phyloP scores from a whole-genome alignment of 1,284 basidiomycete genomes.

The Pseudozyma tsukubaensis region DNA sequence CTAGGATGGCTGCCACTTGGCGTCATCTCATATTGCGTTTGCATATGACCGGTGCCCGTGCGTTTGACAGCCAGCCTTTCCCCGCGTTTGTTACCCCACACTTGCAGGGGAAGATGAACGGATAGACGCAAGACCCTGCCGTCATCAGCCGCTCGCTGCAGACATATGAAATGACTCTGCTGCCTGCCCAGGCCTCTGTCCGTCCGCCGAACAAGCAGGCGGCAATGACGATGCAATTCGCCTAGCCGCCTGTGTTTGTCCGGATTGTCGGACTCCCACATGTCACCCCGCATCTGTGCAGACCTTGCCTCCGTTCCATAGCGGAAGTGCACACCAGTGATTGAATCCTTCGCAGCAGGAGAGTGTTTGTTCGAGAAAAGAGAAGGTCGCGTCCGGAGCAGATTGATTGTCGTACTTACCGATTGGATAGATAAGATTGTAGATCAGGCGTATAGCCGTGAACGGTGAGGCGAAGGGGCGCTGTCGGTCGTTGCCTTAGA shows the following conservation, averaged over 20 bases:
- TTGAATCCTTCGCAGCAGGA: background rate
- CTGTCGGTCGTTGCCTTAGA: background rate
- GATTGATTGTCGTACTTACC: slow-evolving; percentile 8
- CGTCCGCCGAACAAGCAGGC: background rate
- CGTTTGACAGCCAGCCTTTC: slow-evolving; percentile 1
- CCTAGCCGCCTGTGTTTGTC: too few species aligned
- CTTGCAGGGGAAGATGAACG: background rate
- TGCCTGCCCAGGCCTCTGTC: too few species aligned
- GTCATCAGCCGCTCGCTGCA: slow-evolving; percentile 8
- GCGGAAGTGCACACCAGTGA: background rate
- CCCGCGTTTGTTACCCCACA: slow-evolving; percentile 19
- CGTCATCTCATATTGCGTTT: background rate
- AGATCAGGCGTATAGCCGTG: background rate
- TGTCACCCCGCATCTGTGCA: slow-evolving; percentile 5
- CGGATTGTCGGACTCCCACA: background rate
- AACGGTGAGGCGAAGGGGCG: background rate
- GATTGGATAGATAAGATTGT: background rate
- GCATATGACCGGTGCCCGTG: slow-evolving; percentile 13
- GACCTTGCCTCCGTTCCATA: background rate
- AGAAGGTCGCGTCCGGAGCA: background rate
- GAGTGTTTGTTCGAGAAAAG: background rate
- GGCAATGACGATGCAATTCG: too few species aligned
- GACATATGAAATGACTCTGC: background rate
- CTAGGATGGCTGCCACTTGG: slow-evolving; percentile 8
- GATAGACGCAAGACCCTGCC: slow-evolving; percentile 10